Conservation (phyloP, 345 rosid genomes). For the Bruguiera parviflora region DNA sequence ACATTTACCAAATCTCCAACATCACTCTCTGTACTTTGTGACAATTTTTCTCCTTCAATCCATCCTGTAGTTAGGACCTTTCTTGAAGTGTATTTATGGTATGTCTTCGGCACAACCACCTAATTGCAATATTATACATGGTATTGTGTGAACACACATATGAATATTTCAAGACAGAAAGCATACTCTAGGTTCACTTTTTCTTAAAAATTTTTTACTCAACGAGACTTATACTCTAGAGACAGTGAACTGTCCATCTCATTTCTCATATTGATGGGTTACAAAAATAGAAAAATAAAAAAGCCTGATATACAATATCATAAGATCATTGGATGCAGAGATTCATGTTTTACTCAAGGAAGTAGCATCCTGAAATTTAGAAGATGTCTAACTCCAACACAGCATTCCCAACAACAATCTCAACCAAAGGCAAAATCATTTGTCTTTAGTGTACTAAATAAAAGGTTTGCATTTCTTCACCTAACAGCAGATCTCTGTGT, state of each 20-base stretch:
- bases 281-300: no score
- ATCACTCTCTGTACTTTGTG: constrained; percentile 93
- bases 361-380: neutral
- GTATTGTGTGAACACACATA: neutral
- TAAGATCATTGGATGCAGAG: no score
- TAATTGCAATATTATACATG: constrained; percentile 24
- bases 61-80: constrained; percentile 91
- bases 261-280: no score
- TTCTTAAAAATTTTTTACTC: neutral
- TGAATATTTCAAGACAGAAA: neutral
- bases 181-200: neutral
- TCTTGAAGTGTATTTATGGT: constrained; percentile 75
- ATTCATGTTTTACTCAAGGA: neutral
- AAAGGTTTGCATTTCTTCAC: no score
- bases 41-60: constrained; percentile 90
- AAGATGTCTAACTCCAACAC: neutral
- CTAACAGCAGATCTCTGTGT: no score
- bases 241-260: no score
- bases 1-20: constrained; percentile 94
- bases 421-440: neutral
- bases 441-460: neutral
- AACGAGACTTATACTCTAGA: no score
- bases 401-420: neutral
- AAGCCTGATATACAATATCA: no score
- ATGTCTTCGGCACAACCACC: constrained; percentile 90